Evolutionary conservation across 2,329 filamentous ascomycete species (phyloP), one percentile per base, ranked within the genome.

Genomic region (Penicillium corylophilum): DNA sequence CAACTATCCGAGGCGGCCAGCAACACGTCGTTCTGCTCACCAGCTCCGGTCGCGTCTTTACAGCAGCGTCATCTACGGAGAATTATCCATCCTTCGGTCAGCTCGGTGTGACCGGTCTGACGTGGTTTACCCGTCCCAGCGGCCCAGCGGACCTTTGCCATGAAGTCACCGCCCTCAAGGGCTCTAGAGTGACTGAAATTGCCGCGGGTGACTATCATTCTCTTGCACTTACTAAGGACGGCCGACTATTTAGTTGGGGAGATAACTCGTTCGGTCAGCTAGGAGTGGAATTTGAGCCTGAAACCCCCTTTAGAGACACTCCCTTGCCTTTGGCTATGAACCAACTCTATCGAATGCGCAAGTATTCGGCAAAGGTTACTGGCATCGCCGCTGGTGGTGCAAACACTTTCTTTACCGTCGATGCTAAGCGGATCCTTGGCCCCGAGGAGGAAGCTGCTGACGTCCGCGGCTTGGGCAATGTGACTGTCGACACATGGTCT

Each of bases 211-310:
- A 96, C 66, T 85, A 86, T 60, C 94, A 99, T 73, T 95, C 90
- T 4, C 75, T 95, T 1, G 88, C 85, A 0, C 79, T 91, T 15
- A 89, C 93, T 66, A 82, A 82, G 53, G 79, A 87, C 46, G 93
- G 93, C 15, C 83, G 85, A 15, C 81, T 94, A 15, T 96, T 94
- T 70, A 80, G 85, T 6, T 97, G 95, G 74, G 94, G 94, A 33
- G 92, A 97, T 71, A 97, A 97, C 73, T 85, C 86, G 0, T 82
- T 84, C 39, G 94, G 94, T n/a, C 94, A 97, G 71, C 80, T 97
- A 3, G 93, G 93, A n/a, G 85, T 93, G 62, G 84, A 90, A 45
- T 83, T 82, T 47, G 84, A 84, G 44, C 69, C 81, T 0, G 82
- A 86, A 24, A 76, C 82, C 15, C 78, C 83, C 7, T 82, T 76